Base-by-base conservation (phyloP, 352 stramenopile species). In the Phytophthora colocasiae region DNA sequence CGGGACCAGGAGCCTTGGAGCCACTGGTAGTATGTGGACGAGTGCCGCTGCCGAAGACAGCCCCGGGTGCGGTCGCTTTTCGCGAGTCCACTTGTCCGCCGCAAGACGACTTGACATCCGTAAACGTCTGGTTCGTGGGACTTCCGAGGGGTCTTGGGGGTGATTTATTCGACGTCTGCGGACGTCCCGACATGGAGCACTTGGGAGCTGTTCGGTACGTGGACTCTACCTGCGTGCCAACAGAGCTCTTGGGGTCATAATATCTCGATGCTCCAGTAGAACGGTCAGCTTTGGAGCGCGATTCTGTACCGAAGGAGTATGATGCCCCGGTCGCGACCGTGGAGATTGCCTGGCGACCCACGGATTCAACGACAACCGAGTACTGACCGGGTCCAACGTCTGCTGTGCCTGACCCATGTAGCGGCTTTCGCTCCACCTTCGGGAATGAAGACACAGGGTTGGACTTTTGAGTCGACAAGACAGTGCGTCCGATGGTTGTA, bases 371-470 rank as follows among this genome's bases (percentile, higher is more conserved):
- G 26, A 89, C 81, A 24, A 89, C 80, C n/a, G 75, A 53, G 60
- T 93, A 93, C 67, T 93, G 83, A 2, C 85, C 85, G 10, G 85
- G 85, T 2, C 85, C 85, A 2, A 93, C 85, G 32, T 91, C 81
- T 9, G 65, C 79, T 11, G 79, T 77, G 43, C 68, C 76, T 7
- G 68, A 77, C 3, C 71, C 64, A 3, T 64, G 58, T 41, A 93
- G 63, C 10, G 85, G 77, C 61, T 91, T 93, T 47, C 85, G 74
- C 66, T 93, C 83, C 4, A 89, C 85, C 38, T 89, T 87, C 4
- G 82, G 76, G 46, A 93, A 93, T 10, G 78, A 78, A 14, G 82
- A 70, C 69, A 80, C 73, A 1, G 79, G 76, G 24, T 85, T 84
- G 26, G 65, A 81, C 66, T 88, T 90, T 27, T 90, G 80, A 11